These are phyloP conservation scores for Scedosporium aurantiacum DNA, from an alignment of 2,329 filamentous ascomycete species.

Conservation along the genomic window DNA sequence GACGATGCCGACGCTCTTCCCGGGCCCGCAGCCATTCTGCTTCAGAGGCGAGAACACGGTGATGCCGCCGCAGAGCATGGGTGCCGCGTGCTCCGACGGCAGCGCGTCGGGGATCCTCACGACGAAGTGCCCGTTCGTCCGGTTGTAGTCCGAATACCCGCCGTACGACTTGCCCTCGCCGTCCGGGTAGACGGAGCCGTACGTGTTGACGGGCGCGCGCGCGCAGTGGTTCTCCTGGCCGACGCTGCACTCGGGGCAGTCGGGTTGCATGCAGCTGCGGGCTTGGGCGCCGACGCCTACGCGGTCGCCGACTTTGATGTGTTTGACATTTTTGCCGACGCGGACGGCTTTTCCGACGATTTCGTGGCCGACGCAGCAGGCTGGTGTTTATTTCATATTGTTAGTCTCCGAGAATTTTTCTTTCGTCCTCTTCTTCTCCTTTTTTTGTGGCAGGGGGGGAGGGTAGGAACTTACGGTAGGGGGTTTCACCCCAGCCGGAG, in stretches of 20 bases:
- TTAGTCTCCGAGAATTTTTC: slow-evolving; percentile 12
- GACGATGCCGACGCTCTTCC: slow-evolving; percentile 55
- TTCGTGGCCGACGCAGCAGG: slow-evolving; percentile 51
- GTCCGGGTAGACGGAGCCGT: slow-evolving; percentile 37
- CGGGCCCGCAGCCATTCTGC: slow-evolving; percentile 52
- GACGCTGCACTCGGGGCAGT: slow-evolving; percentile 29
- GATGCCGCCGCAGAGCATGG: slow-evolving; percentile 61
- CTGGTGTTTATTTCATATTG: slow-evolving; percentile 14
- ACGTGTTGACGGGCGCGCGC: slow-evolving; percentile 35
- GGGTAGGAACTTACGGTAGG: slow-evolving; percentile 22
- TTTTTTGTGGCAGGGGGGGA: neutral
- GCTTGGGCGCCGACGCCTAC: slow-evolving; percentile 53
- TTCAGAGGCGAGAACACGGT: slow-evolving; percentile 55
- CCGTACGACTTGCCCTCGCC: slow-evolving; percentile 34
- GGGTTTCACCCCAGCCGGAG: slow-evolving; percentile 37
- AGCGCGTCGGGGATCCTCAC: slow-evolving; percentile 34
- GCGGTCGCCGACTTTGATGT: slow-evolving; percentile 49
- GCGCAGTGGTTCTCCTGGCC: slow-evolving; percentile 32
- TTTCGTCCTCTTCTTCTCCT: neutral
- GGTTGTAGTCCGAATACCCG: slow-evolving; percentile 29
- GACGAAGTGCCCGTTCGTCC: slow-evolving; percentile 32
- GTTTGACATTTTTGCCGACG: slow-evolving; percentile 35
- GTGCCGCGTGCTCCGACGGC: slow-evolving; percentile 34
- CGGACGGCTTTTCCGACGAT: slow-evolving; percentile 49
- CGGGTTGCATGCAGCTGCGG: slow-evolving; percentile 36